A percentile compares a stretch with the other conserved stretches of the same genome.
These are phyloP conservation scores for Butyriboletus appendiculatus DNA, from an alignment of 1,284 basidiomycete genomes.

Conservation along the genomic window DNA sequence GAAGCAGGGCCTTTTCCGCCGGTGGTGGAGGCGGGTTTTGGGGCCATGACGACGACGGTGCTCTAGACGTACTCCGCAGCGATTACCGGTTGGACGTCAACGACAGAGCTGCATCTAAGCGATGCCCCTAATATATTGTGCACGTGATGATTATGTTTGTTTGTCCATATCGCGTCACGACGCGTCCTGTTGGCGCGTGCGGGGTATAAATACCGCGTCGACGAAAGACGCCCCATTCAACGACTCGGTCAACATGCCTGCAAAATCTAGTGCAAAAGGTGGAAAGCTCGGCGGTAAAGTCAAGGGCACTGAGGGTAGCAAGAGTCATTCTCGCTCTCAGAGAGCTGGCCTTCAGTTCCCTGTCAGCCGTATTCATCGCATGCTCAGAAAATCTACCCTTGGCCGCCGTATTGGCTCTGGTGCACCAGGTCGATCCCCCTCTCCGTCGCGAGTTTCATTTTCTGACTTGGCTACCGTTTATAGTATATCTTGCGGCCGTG, in stretches of 20 bases:
- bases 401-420: constrained; percentile 61
- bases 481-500: constrained; percentile 76
- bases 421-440: constrained; percentile 44
- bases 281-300: constrained; percentile 55
- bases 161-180: constrained; percentile 36
- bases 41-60: constrained; percentile 50
- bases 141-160: constrained; percentile 44
- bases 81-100: constrained; percentile 18
- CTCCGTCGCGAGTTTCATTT: constrained; percentile 7
- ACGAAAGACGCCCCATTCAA: not conserved
- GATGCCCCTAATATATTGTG: constrained; percentile 40
- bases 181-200: constrained; percentile 42
- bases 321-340: constrained; percentile 74
- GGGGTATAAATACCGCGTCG: constrained; percentile 40
- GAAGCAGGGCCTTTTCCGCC: constrained; percentile 84
- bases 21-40: constrained; percentile 76
- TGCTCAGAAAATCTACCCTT: constrained; percentile 71
- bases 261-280: constrained; percentile 45
- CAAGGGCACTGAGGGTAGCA: constrained; percentile 43
- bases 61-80: not conserved
- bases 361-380: constrained; percentile 78
- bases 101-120: constrained; percentile 12
- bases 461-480: not conserved
- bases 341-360: constrained; percentile 86
- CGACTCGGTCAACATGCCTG: constrained; percentile 22